A percentile compares a stretch with the other conserved stretches of the same genome.
Conservation (phyloP, 345 rosid genomes). For the Acer negundo region DNA sequence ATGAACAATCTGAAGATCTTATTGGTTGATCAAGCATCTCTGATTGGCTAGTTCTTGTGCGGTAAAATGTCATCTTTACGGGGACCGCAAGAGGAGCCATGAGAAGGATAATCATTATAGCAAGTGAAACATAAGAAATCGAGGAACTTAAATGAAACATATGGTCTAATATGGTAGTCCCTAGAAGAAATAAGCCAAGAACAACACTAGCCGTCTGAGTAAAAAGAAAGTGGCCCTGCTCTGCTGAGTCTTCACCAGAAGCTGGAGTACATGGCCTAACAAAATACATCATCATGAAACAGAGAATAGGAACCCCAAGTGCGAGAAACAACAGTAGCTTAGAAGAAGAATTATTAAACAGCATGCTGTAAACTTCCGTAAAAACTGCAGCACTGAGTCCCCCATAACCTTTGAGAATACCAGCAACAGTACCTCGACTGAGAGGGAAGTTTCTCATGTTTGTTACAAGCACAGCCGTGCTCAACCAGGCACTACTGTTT, state of each 20-base stretch:
- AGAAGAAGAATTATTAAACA: slow-evolving; percentile 58
- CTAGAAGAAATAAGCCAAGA: slow-evolving; percentile 56
- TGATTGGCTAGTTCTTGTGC: slow-evolving; percentile 21
- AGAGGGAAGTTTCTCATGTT: slow-evolving; percentile 78
- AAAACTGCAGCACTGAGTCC: slow-evolving; percentile 73
- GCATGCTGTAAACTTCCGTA: slow-evolving; percentile 49
- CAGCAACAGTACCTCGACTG: slow-evolving; percentile 64
- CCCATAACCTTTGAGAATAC: slow-evolving; percentile 66
- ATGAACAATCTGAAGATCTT: slow-evolving; percentile 23
- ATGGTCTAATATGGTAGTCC: slow-evolving; percentile 44
- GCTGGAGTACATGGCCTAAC: slow-evolving; percentile 62
- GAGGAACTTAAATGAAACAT: slow-evolving; percentile 36
- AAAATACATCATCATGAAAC: slow-evolving; percentile 56
- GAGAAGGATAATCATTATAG: slow-evolving; percentile 54
- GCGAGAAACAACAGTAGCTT: slow-evolving; percentile 62
- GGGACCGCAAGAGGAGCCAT: slow-evolving; percentile 70
- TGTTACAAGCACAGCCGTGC: slow-evolving; percentile 65
- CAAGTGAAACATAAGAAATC: slow-evolving; percentile 37
- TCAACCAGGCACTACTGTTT: slow-evolving; percentile 65
- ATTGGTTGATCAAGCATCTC: slow-evolving; percentile 23
- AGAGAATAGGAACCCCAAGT: slow-evolving; percentile 57
- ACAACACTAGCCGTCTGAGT: slow-evolving; percentile 47
- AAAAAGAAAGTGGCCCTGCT: slow-evolving; percentile 53
- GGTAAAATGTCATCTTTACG: slow-evolving; percentile 58
- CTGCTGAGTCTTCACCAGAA: slow-evolving; percentile 47